phyloP scores from a whole-genome alignment of 2,329 filamentous ascomycete species.

The Arthrobotrys iridis region DNA sequence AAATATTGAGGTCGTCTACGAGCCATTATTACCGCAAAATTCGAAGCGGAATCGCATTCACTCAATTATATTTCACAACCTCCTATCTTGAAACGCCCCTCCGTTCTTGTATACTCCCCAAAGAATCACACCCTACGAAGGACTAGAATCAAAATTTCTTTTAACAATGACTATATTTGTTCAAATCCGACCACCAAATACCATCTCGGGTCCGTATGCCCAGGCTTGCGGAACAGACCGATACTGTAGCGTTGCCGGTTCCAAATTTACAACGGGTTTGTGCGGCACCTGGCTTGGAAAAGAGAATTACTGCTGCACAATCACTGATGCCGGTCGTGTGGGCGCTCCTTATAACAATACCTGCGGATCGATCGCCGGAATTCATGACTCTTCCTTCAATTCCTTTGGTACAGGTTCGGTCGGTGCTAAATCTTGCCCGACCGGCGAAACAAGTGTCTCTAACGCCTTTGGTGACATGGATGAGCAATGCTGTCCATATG shows the following conservation, averaged over 20 bases:
- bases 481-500: conserved; percentile 27
- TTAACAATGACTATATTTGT: conserved; percentile 26
- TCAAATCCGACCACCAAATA: conserved; percentile 29
- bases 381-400: conserved; percentile 25
- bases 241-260: conserved; percentile 18
- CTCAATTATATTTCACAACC: not conserved
- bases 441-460: not conserved
- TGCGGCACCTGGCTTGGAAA: conserved; percentile 42
- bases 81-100: not conserved
- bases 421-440: conserved; percentile 11
- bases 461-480: not conserved
- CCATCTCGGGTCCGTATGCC: not conserved
- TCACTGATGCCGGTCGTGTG: not conserved
- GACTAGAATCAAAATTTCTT: too few relatives aligned
- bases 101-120: too few relatives aligned
- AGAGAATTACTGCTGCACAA: conserved; percentile 36
- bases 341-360: conserved; percentile 17
- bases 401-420: conserved; percentile 16
- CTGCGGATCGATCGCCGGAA: conserved; percentile 32
- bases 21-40: too few relatives aligned
- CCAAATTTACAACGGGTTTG: conserved; percentile 32
- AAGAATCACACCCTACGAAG: too few relatives aligned
- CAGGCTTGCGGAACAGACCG: conserved; percentile 16
- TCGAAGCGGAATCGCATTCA: too few relatives aligned
- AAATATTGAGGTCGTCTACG: too few relatives aligned